Base-by-base conservation (phyloP, 768 basidiomycete species). In the Podaxis sp. region DNA sequence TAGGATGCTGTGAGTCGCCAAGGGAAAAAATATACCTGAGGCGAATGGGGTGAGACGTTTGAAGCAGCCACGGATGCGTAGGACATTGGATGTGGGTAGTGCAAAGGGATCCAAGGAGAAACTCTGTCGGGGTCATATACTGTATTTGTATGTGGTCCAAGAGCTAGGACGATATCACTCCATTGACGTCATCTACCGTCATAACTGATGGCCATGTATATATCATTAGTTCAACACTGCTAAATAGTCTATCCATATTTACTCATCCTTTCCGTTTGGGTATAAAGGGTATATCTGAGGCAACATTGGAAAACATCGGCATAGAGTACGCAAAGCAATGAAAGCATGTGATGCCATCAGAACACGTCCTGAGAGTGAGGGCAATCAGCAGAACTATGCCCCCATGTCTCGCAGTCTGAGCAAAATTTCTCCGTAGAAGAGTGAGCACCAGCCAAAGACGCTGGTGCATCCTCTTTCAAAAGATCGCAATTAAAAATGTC, bases 281-380 rank as follows among this genome's bases (percentile, higher is more conserved):
- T 69, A 69, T 69, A 68, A 66, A 57, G 64, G 67, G 67, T 67
- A 62, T 62, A 36, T 50, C 28, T n/a, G 38, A 54, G 30, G n/a
- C 12, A 33, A 54, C 30, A 11, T 28, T 12, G 49, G 17, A 49
- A 57, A n/a, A 33, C 30, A 10, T 33, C 30, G 30, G 33, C 6
- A 54, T 46, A 44, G 24, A 11, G 26, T 55, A n/a, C 15, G 33
- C 76, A n/a, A 77, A 20, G 8, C 8, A 50, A 50, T 24, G 15
- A 51, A 46, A 30, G 20, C 33, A 38, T 20, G 58, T 60, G 44
- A 63, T 63, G 41, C 49, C 52, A 64, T 67, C 76, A 95, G 76
- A 95, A 96, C 62, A 95, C 90, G 75, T 96, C 94, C 73, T 88
- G 74, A 11, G 92, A 93, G 73, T 93, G 86, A 44, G 93, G 92